A percentile compares a stretch with the other conserved stretches of the same genome.
Conservation (phyloP, 805 yeast species). For the Priceomyces haplophilus region DNA sequence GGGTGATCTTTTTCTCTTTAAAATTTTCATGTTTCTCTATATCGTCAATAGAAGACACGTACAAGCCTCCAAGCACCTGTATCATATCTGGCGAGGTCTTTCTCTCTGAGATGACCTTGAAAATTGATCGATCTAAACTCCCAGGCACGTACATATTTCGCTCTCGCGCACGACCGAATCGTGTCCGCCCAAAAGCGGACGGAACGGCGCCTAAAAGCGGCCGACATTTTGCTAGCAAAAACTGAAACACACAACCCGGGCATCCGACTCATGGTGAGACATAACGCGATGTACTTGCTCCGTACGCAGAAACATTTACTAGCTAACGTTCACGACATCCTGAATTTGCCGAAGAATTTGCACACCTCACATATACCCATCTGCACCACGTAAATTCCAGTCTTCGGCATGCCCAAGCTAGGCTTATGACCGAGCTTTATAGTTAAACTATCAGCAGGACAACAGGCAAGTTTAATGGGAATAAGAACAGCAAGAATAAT, state of each 20-base stretch:
- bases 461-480: no score
- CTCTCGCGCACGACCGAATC: no score
- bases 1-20: conserved; percentile 56
- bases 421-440: not conserved
- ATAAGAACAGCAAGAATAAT: not conserved
- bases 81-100: conserved; percentile 1
- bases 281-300: no score
- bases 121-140: not conserved
- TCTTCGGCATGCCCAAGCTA: not conserved
- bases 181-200: no score
- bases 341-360: no score
- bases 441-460: not conserved
- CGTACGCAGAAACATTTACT: no score
- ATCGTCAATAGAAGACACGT: conserved; percentile 71
- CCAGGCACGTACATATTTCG: not conserved
- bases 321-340: no score
- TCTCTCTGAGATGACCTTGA: not conserved
- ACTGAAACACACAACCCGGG: no score
- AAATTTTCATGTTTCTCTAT: conserved; percentile 53
- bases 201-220: no score
- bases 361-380: no score
- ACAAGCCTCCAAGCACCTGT: conserved; percentile 69
- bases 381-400: not conserved
- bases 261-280: no score
- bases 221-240: no score